Percentiles rank a stretch among this genome's conserved stretches.
Evolutionary conservation across 345 rosid genomes (phyloP).

Genomic region (Fremontodendron californicum): DNA sequence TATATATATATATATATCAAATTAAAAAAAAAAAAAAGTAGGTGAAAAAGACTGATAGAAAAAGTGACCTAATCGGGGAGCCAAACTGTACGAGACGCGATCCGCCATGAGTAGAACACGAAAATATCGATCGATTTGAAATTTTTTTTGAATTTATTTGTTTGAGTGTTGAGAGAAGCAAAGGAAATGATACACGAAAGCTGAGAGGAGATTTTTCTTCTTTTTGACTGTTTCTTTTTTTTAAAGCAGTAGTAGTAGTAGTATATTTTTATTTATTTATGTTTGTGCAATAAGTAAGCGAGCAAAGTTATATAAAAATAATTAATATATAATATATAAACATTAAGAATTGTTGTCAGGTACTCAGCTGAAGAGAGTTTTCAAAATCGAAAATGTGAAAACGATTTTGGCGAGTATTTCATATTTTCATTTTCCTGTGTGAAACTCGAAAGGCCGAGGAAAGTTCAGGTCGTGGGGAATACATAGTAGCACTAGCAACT

Average conservation of each 20-base stretch:
- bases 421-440: background rate
- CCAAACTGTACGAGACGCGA: constrained; percentile 36
- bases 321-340: no score
- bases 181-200: constrained; percentile 20
- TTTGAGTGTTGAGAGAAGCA: background rate
- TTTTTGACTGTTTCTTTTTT: background rate
- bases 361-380: background rate
- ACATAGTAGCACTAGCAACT: no score
- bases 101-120: constrained; percentile 35
- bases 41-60: constrained; percentile 11
- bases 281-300: no score
- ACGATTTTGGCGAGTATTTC: background rate
- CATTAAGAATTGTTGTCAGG: no score
- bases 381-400: constrained; percentile 9
- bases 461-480: background rate
- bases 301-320: no score
- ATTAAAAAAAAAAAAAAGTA: background rate
- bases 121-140: background rate
- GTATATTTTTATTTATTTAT: background rate
- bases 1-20: background rate
- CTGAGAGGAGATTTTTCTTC: constrained; percentile 6
- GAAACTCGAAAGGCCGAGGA: constrained; percentile 2
- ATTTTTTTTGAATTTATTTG: background rate
- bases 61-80: constrained; percentile 41
- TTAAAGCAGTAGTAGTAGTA: background rate